These are phyloP conservation scores for Microbotryum violaceum DNA, from an alignment of 1,284 basidiomycete genomes.

Conservation along the genomic window DNA sequence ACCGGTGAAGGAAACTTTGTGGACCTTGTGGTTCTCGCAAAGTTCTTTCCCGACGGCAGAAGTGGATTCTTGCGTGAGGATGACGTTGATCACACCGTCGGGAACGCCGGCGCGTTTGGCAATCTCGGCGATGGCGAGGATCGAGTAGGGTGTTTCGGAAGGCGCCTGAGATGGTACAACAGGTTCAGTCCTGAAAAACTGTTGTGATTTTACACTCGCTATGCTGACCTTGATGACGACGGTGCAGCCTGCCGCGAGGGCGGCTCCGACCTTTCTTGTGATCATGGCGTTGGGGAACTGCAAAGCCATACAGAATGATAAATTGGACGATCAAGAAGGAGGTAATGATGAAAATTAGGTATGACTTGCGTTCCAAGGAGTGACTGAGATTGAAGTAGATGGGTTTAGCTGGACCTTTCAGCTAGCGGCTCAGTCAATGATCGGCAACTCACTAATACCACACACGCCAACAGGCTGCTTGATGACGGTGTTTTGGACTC, in stretches of 20 bases:
- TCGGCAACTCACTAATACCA: conserved; percentile 28
- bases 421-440: too few relatives aligned
- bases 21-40: conserved; percentile 41
- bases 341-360: neutral
- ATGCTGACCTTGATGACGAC: conserved; percentile 50
- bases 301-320: neutral
- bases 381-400: conserved; percentile 6
- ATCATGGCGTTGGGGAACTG: conserved; percentile 88
- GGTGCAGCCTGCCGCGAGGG: conserved; percentile 84
- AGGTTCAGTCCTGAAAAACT: neutral
- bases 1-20: conserved; percentile 86
- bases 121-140: conserved; percentile 70
- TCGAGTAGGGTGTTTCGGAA: conserved; percentile 90
- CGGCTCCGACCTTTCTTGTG: conserved; percentile 77
- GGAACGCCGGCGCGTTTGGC: conserved; percentile 76
- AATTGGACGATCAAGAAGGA: neutral
- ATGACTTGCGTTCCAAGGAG: conserved; percentile 29
- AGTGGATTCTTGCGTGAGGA: conserved; percentile 73
- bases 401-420: neutral
- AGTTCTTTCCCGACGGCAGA: conserved; percentile 63
- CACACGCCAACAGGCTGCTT: conserved; percentile 54
- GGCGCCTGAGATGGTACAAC: conserved; percentile 60
- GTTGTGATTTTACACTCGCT: neutral
- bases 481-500: conserved; percentile 77
- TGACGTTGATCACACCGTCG: conserved; percentile 87